These are phyloP conservation scores for Calycina marina DNA, from an alignment of 2,329 filamentous ascomycete species.

Conservation along the genomic window DNA sequence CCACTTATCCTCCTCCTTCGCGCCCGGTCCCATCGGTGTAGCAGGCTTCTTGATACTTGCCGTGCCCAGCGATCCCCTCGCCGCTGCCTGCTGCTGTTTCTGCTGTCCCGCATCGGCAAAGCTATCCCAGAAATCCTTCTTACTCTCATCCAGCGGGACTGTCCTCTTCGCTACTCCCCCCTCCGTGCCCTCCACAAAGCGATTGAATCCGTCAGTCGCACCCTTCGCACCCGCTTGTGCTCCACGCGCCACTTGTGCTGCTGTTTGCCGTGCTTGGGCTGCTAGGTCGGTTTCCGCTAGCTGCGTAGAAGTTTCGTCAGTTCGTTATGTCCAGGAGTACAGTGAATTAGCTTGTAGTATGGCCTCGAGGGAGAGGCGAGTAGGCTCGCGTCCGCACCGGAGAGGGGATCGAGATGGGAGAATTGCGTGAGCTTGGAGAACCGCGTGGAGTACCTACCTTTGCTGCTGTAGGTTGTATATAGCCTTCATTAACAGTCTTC, in stretches of 20 bases:
- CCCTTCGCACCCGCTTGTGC: slow-evolving; percentile 56
- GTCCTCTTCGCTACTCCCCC: slow-evolving; percentile 24
- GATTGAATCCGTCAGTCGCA: slow-evolving; percentile 66
- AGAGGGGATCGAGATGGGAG: slow-evolving; percentile 4
- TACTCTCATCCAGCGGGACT: slow-evolving; percentile 42
- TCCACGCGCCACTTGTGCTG: slow-evolving; percentile 50
- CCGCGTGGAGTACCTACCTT: slow-evolving; percentile 40
- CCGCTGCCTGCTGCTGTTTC: slow-evolving; percentile 8
- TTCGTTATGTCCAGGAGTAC: too few relatives aligned
- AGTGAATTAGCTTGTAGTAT: too few relatives aligned
- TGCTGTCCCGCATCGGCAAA: slow-evolving; percentile 43
- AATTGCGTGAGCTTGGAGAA: slow-evolving; percentile 1
- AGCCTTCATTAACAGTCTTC: slow-evolving; percentile 79
- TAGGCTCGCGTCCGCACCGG: slow-evolving; percentile 1
- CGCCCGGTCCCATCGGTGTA: slow-evolving; percentile 12
- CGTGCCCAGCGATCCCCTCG: slow-evolving; percentile 20
- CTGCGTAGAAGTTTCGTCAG: slow-evolving; percentile 32
- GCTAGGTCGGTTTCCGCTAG: slow-evolving; percentile 69
- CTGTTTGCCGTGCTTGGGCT: slow-evolving; percentile 45
- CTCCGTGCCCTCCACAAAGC: slow-evolving; percentile 67
- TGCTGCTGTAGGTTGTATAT: slow-evolving; percentile 83
- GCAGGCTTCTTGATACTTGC: slow-evolving; percentile 18
- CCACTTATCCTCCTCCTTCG: slow-evolving; percentile 44
- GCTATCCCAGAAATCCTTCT: slow-evolving; percentile 83
- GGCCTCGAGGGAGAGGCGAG: too few relatives aligned